These are phyloP conservation scores for Cercospora sp. DNA, from an alignment of 2,329 filamentous ascomycete genomes.

Conservation along the genomic window DNA sequence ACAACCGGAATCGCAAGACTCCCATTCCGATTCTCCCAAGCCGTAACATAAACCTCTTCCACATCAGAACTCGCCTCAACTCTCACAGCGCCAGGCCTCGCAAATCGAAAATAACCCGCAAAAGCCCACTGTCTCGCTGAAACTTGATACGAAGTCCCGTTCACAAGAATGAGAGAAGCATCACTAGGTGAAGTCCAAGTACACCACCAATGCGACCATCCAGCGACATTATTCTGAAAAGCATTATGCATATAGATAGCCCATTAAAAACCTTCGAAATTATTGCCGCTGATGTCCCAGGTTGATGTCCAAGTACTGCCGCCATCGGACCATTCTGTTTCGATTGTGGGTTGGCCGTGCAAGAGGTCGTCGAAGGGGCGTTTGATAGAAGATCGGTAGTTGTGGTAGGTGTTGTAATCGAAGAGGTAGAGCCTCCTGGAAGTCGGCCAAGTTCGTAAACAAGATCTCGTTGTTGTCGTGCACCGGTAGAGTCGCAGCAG, in stretches of 20 bases:
- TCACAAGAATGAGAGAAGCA: background rate
- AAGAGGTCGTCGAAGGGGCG: background rate
- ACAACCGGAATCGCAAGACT: background rate
- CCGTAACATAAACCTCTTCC: constrained; percentile 1
- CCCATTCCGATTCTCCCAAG: background rate
- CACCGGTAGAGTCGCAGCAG: background rate
- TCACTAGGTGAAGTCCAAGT: background rate
- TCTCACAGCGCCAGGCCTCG: background rate
- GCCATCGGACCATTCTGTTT: background rate
- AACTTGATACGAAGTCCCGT: background rate
- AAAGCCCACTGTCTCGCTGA: background rate
- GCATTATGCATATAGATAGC: background rate
- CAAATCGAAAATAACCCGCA: background rate
- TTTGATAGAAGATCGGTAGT: background rate
- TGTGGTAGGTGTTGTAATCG: background rate
- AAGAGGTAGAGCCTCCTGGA: background rate
- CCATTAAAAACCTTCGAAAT: background rate
- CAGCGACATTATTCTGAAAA: background rate
- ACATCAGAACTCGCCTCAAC: background rate
- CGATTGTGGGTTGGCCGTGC: background rate
- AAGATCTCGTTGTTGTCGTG: background rate
- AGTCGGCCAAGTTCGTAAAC: background rate
- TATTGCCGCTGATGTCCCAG: background rate
- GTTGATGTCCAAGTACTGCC: background rate
- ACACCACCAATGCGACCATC: constrained; percentile 1